Evolutionary conservation across 2,329 filamentous ascomycete genomes (phyloP), one percentile per base, ranked within the genome.

Genomic region (Pyrenochaeta sp.): DNA sequence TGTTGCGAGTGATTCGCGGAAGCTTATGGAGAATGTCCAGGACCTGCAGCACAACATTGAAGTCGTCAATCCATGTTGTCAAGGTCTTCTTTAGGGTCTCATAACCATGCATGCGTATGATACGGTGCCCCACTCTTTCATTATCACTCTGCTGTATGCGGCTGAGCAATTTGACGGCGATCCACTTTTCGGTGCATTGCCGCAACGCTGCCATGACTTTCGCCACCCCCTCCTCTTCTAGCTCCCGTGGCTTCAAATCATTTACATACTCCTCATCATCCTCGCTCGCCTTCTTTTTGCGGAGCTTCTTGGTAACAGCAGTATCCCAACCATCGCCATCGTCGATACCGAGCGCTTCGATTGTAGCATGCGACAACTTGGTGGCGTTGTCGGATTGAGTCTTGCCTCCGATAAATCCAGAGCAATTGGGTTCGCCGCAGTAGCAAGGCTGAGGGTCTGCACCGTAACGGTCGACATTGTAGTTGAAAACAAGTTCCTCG

Each of bases 181-280:
- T 97, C 95, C 95, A 99, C 79, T 97, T 97, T 83, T 99, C 95
- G 79, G 97, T 96, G 84, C 92, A 97, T 77, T 97, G 94, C 88
- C 97, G 93, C 58, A 99, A 87, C 52, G 93, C 90, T 25, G 94
- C 93, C 92, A 97, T 97, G 77, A 97, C 92, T 79, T 96, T 96
- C 71, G 90, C 92, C 60, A 96, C 92, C 62, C 91, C 92, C 58
- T 90, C 87, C 71, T 95, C 91, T 65, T 92, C 89, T 58, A 97
- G 85, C 47, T 86, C 88, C 72, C 89, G 91, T 50, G 91, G 89
- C 76, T 94, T 87, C 59, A 96, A 85, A 76, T 92, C 93, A 78
- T 93, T 95, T 77, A 97, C 90, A 73, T 98, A 98, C 72, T 97
- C 94, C 74, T 97, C 93, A 69, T 97, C 94, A 63, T 96, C 92